These are phyloP conservation scores for Biscogniauxia mediterranea DNA, from an alignment of 2,329 filamentous ascomycete genomes.

Conservation along the genomic window DNA sequence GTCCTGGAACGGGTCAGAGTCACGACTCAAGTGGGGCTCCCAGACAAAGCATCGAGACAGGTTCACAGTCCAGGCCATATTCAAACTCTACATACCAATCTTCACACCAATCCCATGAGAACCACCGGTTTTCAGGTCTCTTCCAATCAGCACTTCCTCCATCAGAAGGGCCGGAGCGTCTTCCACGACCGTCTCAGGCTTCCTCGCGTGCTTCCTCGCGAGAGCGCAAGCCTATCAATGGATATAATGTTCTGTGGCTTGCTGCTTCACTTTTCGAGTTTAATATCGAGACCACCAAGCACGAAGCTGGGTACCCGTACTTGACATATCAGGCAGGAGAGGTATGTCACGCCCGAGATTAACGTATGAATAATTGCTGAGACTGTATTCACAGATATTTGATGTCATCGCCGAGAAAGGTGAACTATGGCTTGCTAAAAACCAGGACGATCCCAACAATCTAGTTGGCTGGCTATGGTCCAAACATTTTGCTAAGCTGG, in stretches of 20 bases:
- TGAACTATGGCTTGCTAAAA: conserved; percentile 95
- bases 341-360: conserved; percentile 43
- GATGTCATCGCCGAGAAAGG: conserved; percentile 95
- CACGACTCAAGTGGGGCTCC: conserved; percentile 52
- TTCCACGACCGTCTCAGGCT: conserved; percentile 52
- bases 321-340: conserved; percentile 94
- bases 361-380: background rate
- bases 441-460: conserved; percentile 82
- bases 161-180: conserved; percentile 61
- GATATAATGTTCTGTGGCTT: conserved; percentile 79
- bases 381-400: conserved; percentile 58
- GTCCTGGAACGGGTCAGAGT: conserved; percentile 61
- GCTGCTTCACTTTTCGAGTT: conserved; percentile 96
- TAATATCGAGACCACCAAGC: conserved; percentile 88
- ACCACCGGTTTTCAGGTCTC: conserved; percentile 66
- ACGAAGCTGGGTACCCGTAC: conserved; percentile 94
- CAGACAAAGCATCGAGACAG: conserved; percentile 52
- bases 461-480: conserved; percentile 98
- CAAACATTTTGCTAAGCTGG: conserved; percentile 83
- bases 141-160: conserved; percentile 87
- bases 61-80: conserved; percentile 46
- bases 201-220: conserved; percentile 60
- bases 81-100: conserved; percentile 56
- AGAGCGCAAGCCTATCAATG: conserved; percentile 53
- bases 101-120: conserved; percentile 43